These are phyloP conservation scores for Boletus rufocinnamomeus DNA, from an alignment of 768 basidiomycete genomes.

Conservation along the genomic window DNA sequence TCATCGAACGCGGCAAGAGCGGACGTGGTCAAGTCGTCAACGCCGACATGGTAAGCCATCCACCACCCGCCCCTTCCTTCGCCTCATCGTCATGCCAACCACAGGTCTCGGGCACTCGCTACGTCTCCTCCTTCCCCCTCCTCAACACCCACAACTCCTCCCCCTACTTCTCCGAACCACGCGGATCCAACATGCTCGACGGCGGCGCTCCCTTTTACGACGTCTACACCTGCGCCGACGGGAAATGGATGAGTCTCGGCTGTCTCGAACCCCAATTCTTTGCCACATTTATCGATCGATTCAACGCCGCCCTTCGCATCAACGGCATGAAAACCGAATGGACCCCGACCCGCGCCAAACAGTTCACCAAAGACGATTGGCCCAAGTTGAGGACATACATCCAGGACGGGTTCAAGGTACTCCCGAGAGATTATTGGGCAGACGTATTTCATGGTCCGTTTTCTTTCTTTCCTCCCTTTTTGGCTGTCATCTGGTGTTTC, in stretches of 20 bases:
- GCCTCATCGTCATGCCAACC: neutral
- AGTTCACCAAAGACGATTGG: constrained; percentile 55
- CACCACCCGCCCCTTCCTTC: neutral
- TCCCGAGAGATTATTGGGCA: constrained; percentile 70
- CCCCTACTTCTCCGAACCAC: constrained; percentile 41
- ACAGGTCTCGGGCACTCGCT: constrained; percentile 79
- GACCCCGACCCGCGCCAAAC: constrained; percentile 51
- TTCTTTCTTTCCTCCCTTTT: neutral
- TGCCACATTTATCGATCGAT: constrained; percentile 55
- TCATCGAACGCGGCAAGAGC: constrained; percentile 64
- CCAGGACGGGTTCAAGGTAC: constrained; percentile 59
- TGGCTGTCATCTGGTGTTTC: neutral
- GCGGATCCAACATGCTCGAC: constrained; percentile 66
- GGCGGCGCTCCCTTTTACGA: constrained; percentile 80
- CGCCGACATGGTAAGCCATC: constrained; percentile 64
- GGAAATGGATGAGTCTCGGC: constrained; percentile 73
- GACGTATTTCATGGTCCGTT: constrained; percentile 59
- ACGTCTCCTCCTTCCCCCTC: constrained; percentile 73
- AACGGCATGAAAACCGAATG: constrained; percentile 48
- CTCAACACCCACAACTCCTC: constrained; percentile 41
- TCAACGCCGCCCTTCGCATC: constrained; percentile 51
- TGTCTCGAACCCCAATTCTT: constrained; percentile 79
- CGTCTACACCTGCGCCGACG: constrained; percentile 72
- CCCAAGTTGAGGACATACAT: constrained; percentile 57
- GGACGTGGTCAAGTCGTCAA: constrained; percentile 75